Evolutionary conservation across 2,329 filamentous ascomycete species (phyloP).

Genomic region (Phialophora chinensis): DNA sequence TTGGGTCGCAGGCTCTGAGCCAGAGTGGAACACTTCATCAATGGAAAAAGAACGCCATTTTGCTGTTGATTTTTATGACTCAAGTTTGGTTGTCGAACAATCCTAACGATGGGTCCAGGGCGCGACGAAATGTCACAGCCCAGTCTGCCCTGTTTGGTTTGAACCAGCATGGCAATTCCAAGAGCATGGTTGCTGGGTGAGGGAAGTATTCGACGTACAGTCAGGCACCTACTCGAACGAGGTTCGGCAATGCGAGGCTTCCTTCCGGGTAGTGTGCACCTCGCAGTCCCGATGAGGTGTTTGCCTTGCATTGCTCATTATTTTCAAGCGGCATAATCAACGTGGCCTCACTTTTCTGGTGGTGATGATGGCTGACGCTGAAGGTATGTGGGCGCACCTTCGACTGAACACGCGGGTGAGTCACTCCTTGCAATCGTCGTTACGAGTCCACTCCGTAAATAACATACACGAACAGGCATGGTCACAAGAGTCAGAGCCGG

Average conservation of each 20-base stretch:
- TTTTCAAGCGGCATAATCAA: neutral
- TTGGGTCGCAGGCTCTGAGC: slow-evolving; percentile 2
- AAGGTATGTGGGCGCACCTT: neutral
- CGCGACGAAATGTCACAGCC: neutral
- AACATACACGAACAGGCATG: neutral
- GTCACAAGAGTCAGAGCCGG: neutral
- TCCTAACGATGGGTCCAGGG: slow-evolving; percentile 1
- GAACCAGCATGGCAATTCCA: neutral
- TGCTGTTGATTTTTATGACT: slow-evolving; percentile 1
- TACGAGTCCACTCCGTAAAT: neutral
- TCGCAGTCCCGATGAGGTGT: neutral
- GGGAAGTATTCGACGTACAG: neutral
- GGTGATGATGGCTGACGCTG: neutral
- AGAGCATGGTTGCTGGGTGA: neutral
- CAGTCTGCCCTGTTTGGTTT: neutral
- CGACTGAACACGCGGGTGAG: neutral
- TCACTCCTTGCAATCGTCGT: neutral
- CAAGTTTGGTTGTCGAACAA: neutral
- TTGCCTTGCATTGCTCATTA: neutral
- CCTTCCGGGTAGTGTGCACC: neutral
- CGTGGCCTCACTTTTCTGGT: neutral
- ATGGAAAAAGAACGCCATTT: neutral
- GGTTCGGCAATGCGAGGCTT: neutral
- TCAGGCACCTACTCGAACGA: neutral
- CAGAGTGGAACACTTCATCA: neutral